phyloP scores from a whole-genome alignment of 1,284 basidiomycete species.

The Veloboletus limbatus region DNA sequence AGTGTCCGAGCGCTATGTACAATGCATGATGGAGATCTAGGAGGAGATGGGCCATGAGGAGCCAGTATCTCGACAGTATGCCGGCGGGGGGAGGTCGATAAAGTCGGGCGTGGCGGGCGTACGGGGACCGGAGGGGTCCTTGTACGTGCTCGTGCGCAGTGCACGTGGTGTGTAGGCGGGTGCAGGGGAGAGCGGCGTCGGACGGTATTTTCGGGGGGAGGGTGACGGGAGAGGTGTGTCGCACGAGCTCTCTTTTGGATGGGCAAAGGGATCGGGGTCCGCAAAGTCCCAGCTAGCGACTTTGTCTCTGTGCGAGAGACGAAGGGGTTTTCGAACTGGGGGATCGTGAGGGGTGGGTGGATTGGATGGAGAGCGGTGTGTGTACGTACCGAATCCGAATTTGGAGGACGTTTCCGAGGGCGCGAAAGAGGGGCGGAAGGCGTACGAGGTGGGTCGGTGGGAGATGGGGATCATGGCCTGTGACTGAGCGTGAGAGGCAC shows the following conservation, averaged over 20 bases:
- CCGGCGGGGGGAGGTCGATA: conserved; percentile 30
- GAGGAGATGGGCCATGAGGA: background rate
- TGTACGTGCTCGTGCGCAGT: conserved; percentile 20
- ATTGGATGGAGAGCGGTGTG: background rate
- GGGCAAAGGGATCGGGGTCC: conserved; percentile 26
- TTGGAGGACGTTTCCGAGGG: conserved; percentile 31
- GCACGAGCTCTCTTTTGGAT: conserved; percentile 3
- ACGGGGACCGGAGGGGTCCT: conserved; percentile 19
- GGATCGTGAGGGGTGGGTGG: background rate
- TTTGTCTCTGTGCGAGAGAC: conserved; percentile 17
- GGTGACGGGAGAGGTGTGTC: background rate
- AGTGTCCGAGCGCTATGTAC: background rate
- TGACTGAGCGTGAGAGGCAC: background rate
- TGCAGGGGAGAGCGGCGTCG: conserved; percentile 10
- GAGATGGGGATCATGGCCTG: conserved; percentile 6
- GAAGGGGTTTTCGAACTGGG: conserved; percentile 28
- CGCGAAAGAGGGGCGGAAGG: conserved; percentile 23
- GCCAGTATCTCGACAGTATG: conserved; percentile 22
- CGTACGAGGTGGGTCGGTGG: conserved; percentile 15
- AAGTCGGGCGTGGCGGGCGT: conserved; percentile 17
- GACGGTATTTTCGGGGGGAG: conserved; percentile 16
- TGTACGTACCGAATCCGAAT: conserved; percentile 26
- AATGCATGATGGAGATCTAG: background rate
- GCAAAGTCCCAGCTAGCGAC: conserved; percentile 33
- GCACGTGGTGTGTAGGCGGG: conserved; percentile 9